Base-by-base conservation (phyloP, 2,329 filamentous ascomycete species). In the Graphilbum fragrans region DNA sequence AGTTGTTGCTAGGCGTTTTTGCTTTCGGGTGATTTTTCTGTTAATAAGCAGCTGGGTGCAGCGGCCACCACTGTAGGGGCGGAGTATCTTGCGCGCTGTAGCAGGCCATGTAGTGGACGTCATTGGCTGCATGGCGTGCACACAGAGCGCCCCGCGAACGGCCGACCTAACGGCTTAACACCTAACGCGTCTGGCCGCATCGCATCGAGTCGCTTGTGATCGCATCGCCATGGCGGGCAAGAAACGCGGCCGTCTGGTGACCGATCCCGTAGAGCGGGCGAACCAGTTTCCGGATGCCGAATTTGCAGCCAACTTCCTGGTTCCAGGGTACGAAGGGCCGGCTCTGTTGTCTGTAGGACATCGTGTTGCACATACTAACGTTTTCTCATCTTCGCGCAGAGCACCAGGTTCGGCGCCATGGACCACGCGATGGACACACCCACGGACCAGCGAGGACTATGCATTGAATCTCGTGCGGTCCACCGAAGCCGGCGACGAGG, bases 251-350 rank as follows among this genome's bases (percentile, higher is more conserved):
- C 44, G 48, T 27, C 37, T 35, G 16, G 39, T 39, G 25, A 45
- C 53, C 1, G 56, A 58, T 38, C 58, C 61, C 1, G 66, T 79
- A 31, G 66, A 72, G 20, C 48, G 49, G 21, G 72, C 66, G 17
- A 75, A 74, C 45, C 50, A 50, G 20, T 67, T 67, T 46, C 52
- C 55, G 1, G 63, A 76, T 39, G 58, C 63, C 1, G 59, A 64
- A 0, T 79, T 78, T 49, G 50, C 71, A 16, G 47, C 52, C 19
- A 57, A 67, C 14, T 70, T 75, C 47, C 45, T 77, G 9, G 57
- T 59, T 31, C 61, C 65, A 17, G 60, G 58, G 72, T 75, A 52
- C 49, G 61, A 53, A 12, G 9, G 10, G 7, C 16, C n/a, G 31
- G 16, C 9, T 32, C 9, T 12, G 16, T 16, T 32, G 31, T 32